Evolutionary conservation across 2,329 filamentous ascomycete species (phyloP), one percentile per base, ranked within the genome.

Genomic region (Cercospora sp.): DNA sequence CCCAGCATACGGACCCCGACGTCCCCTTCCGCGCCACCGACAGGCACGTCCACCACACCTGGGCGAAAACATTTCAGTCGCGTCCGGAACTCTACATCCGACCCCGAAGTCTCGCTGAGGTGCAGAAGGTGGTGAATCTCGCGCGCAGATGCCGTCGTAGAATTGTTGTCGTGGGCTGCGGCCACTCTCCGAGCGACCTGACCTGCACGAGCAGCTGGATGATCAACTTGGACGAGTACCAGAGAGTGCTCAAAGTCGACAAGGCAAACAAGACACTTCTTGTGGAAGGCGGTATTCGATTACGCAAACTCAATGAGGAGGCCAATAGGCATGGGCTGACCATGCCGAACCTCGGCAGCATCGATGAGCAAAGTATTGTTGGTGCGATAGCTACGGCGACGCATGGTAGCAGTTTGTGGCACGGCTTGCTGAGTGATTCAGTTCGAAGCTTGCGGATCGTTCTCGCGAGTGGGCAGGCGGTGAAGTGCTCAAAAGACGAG

Each of bases 121-220:
- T 99, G 72, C 90, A 94, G 79, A 94, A 96, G 79, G 84, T 91
- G 61, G 87, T 97, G 69, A 89, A 86, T 51, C 86, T 97, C 23
- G 95, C 95, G 5, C 90, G 91, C 68, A 87, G 85, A 81, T 95
- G 91, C 80, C 89, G 93, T 51, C 89, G 92, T 58, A 90, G 93
- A 68, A 82, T 99, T 68, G 91, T 94, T 40, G 91, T 91, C 5
- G 90, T 94, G n/a, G 94, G 95, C 68, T 94, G 91, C 75, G 93
- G 90, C 65, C 94, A 99, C 82, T 97, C 94, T 64, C 95, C 94
- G 7, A 96, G 91, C 71, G 91, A 94, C 76, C 82, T 99, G 53
- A 98, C 94, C 4, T 97, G 93, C 81, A 97, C 94, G 5, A 95
- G 92, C 16, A 92, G 91, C 71, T 98, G 95, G 95, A 89, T 97